Base-by-base conservation (phyloP, 2,329 filamentous ascomycete species). In the Pseudogymnoascus sp. region DNA sequence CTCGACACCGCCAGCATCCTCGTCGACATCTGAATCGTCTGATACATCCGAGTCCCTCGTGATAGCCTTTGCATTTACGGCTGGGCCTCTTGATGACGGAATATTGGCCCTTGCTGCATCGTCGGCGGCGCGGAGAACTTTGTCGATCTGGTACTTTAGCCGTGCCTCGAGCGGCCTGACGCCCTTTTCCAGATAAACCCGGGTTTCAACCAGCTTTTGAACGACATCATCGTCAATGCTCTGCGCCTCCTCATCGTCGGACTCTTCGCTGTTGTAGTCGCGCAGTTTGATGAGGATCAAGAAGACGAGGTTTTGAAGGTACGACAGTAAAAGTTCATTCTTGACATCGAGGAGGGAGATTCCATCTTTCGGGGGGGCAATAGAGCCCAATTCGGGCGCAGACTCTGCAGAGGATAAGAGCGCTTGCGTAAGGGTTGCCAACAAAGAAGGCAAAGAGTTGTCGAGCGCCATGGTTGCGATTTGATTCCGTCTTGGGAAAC, bases 301-400 rank as follows among this genome's bases (percentile, higher is more conserved):
- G 69, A 96, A 96, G 49, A 94, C 90, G 3, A 97, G 84, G 70
- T 96, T 95, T 71, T 99, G 93, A 0, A 99, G 81, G 75, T 99
- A 99, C 3, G 93, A 93, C 39, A 99, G 86, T 16, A 99, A 86
- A n/a, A 99, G 82, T 73, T 99, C 94, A 76, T 95, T 97, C 78
- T 99, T 99, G 67, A 91, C 86, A 72, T 97, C 92, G 70, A 99
- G 87, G 0, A 99, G 85, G 0, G 94, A 97, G 63, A 99, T 94
- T 72, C 94, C 93, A 70, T 96, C 86, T 66, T 87, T 82, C 1
- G 90, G 88, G n/a, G 90, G 84, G 58, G 88, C 78, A 64, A 95
- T 83, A 12, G 79, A 74, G n/a, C 80, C 73, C 16, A 85, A 73
- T 58, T 84, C 83, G 0, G 88, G 84, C 0, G 87, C 81, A 5